Conservation (phyloP, 2,329 filamentous ascomycete species). For the Neonectria hederae region DNA sequence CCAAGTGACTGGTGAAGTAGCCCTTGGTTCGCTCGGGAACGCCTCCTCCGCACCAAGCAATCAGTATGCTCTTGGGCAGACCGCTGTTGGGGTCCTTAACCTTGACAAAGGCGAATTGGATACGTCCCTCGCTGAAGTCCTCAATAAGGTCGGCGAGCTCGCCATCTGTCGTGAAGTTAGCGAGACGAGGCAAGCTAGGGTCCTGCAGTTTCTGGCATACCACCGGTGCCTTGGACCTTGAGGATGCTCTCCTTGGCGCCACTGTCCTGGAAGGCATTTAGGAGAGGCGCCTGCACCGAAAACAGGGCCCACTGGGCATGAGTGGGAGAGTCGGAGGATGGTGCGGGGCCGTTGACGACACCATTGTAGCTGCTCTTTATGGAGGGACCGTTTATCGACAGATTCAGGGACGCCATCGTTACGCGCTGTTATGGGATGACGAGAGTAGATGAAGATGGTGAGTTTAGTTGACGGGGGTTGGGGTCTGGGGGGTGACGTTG, state of each 20-base stretch:
- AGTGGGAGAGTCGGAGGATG: slow-evolving; percentile 74
- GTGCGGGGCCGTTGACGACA: slow-evolving; percentile 63
- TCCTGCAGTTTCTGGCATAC: slow-evolving; percentile 55
- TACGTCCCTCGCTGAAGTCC: slow-evolving; percentile 94
- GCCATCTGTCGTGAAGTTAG: slow-evolving; percentile 70
- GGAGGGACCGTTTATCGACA: slow-evolving; percentile 80
- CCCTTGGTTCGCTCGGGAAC: slow-evolving; percentile 99
- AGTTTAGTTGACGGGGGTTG: slow-evolving; percentile 33
- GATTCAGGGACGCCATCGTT: slow-evolving; percentile 81
- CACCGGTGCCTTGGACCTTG: slow-evolving; percentile 92
- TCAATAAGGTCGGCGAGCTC: slow-evolving; percentile 91
- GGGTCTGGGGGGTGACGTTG: slow-evolving; percentile 41
- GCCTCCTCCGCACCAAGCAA: slow-evolving; percentile 97
- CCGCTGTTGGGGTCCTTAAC: slow-evolving; percentile 93
- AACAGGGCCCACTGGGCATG: slow-evolving; percentile 95
- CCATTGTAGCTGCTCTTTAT: slow-evolving; percentile 83
- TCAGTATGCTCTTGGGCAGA: slow-evolving; percentile 90
- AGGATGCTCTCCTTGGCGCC: slow-evolving; percentile 91
- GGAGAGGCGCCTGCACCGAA: slow-evolving; percentile 88
- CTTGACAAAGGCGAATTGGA: slow-evolving; percentile 97
- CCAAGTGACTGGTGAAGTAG: slow-evolving; percentile 95
- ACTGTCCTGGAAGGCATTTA: slow-evolving; percentile 91
- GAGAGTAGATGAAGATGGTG: slow-evolving; percentile 36
- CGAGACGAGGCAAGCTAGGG: slow-evolving; percentile 3
- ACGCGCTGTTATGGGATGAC: slow-evolving; percentile 28